Percentiles rank a stretch among this genome's conserved stretches.
Evolutionary conservation across 2,329 filamentous ascomycete species (phyloP).

Genomic region (Torrubiellomyces zombiae): DNA sequence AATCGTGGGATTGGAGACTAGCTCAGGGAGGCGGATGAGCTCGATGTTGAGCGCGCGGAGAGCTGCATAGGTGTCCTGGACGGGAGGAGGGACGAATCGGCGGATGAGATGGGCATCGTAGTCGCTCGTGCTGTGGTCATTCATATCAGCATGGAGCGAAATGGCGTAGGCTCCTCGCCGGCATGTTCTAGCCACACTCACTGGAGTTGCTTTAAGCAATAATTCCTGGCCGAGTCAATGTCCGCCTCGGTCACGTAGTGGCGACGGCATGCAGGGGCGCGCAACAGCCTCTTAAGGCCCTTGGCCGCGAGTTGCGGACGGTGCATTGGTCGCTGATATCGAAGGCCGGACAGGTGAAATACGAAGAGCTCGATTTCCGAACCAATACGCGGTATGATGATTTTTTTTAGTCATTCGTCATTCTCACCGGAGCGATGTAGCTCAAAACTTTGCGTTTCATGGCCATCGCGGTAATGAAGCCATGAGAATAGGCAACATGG

Average conservation of each 20-base stretch:
- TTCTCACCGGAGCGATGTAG: constrained; percentile 1
- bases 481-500: too few relatives aligned
- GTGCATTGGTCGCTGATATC: too few relatives aligned
- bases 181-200: constrained; percentile 10
- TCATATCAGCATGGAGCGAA: constrained; percentile 4
- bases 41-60: constrained; percentile 89
- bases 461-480: too few relatives aligned
- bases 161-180: too few relatives aligned
- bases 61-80: constrained; percentile 72
- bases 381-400: constrained; percentile 7
- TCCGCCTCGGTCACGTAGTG: constrained; percentile 33
- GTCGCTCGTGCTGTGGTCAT: constrained; percentile 54
- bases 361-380: too few relatives aligned
- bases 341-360: too few relatives aligned
- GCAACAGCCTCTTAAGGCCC: constrained; percentile 20
- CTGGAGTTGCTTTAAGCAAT: constrained; percentile 37
- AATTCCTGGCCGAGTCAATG: constrained; percentile 33
- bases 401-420: constrained; percentile 3
- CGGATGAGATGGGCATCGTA: constrained; percentile 75
- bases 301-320: constrained; percentile 18
- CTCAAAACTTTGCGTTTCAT: too few relatives aligned
- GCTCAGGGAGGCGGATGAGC: constrained; percentile 75
- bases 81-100: constrained; percentile 61
- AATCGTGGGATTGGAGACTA: constrained; percentile 74
- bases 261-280: constrained; percentile 14